These are phyloP conservation scores for Spergularia marina DNA, from an alignment of 148 eudicot genomes.

Conservation along the genomic window DNA sequence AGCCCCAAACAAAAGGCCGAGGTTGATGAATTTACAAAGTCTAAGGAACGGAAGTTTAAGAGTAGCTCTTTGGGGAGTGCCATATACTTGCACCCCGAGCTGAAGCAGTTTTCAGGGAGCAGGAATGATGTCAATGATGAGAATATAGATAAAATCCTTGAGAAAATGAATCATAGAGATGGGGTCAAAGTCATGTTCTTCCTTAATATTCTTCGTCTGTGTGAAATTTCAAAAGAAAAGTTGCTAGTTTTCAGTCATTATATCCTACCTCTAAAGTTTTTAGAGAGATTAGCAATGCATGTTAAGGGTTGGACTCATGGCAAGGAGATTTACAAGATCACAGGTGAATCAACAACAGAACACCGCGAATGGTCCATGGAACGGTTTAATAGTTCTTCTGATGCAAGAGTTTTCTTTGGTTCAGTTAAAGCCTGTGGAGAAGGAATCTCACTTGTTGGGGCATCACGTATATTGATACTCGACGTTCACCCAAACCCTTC, in stretches of 20 bases:
- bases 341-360: constrained; percentile 59
- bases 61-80: constrained; percentile 57
- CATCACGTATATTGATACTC: constrained; percentile 73
- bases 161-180: constrained; percentile 43
- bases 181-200: constrained; percentile 83
- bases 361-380: constrained; percentile 72
- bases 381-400: constrained; percentile 55
- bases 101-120: constrained; percentile 46
- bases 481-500: constrained; percentile 90
- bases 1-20: constrained; percentile 52
- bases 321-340: constrained; percentile 62
- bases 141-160: constrained; percentile 49
- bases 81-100: constrained; percentile 61
- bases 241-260: constrained; percentile 76
- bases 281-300: constrained; percentile 50
- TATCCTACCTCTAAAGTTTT: constrained; percentile 63
- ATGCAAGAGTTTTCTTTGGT: constrained; percentile 73
- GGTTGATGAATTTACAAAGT: constrained; percentile 42
- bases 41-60: constrained; percentile 47
- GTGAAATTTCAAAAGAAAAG: constrained; percentile 63
- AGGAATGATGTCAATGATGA: constrained; percentile 39
- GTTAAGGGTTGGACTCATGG: constrained; percentile 54
- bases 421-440: constrained; percentile 95
- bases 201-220: constrained; percentile 52
- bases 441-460: constrained; percentile 93